Base-by-base conservation (phyloP, 345 rosid genomes). In the Draba incana region DNA sequence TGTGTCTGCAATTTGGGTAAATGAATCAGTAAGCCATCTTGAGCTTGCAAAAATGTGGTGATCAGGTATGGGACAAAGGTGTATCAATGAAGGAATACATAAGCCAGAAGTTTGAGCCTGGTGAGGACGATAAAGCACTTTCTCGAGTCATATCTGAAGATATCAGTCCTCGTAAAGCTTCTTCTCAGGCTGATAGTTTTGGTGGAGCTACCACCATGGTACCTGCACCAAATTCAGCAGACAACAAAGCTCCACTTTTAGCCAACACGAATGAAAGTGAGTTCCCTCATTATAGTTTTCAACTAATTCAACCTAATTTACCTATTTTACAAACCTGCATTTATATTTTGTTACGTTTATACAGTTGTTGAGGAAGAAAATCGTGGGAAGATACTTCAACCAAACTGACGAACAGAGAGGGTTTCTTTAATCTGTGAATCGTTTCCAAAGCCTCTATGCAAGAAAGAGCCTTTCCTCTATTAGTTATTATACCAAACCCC, bases 51-150 rank as follows among this genome's bases (percentile, higher is more conserved):
- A 49, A 57, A 25, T 59, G 71, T 10, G 51, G 57, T 0, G 72
- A 68, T 30, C 65, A 77, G 66, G 77, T 76, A 23, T 84, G 84
- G 88, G 85, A 83, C 59, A 81, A 89, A 80, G 92, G 94, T 12
- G 92, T 87, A 25, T 92, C 98, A 0, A 88, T 89, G 77, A 87
- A 84, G 75, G 90, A 84, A 68, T 89, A 81, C 61, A 70, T 87
- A 77, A 66, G 70, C 68, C 70, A 89, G 42, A 89, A 82, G 79
- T 52, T 89, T 39, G 85, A 81, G 70, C 98, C 94, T 5, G 87
- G 94, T 0, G 90, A 89, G 67, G 94, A 92, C 14, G 92, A 89
- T 64, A 89, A 41, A 77, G 94, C 82, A 24, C 86, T 86, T 61
- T 89, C 92, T 69, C 75, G 74, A 60, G 86, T 73, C 44, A 86